A percentile compares a stretch with the other conserved stretches of the same genome.
phyloP scores from a whole-genome alignment of 164 flowering plant genomes.

The Berberis thunbergii region DNA sequence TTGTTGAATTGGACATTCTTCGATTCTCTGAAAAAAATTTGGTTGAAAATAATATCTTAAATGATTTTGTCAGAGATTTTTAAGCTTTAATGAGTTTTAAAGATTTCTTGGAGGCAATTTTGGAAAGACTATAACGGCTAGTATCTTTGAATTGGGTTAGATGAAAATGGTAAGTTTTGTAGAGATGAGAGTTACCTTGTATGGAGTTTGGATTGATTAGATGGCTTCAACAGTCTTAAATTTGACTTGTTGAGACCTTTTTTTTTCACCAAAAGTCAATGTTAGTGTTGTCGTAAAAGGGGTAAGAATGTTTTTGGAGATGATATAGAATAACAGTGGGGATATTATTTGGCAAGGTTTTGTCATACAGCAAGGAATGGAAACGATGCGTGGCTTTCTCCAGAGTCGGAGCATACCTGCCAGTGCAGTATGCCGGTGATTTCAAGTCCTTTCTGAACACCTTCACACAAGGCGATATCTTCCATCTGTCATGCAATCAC shows the following conservation, averaged over 20 bases:
- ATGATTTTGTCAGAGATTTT: neutral
- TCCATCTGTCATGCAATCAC: constrained; percentile 42
- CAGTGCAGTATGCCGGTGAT: constrained; percentile 64
- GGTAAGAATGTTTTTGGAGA: too few relatives aligned
- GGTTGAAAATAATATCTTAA: too few relatives aligned
- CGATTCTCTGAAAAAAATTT: neutral
- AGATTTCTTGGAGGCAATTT: neutral
- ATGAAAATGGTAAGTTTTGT: too few relatives aligned
- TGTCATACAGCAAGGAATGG: constrained; percentile 40
- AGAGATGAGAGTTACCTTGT: neutral
- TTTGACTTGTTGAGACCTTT: too few relatives aligned
- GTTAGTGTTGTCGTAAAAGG: too few relatives aligned
- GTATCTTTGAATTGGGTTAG: neutral
- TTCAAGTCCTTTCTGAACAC: constrained; percentile 83
- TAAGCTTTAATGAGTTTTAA: constrained; percentile 1
- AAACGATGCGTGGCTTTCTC: constrained; percentile 92
- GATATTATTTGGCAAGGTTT: constrained; percentile 19
- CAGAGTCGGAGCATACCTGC: constrained; percentile 71
- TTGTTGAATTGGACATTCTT: neutral
- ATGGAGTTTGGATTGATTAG: neutral
- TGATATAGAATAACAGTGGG: neutral
- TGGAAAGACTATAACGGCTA: neutral
- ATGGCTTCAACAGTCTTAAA: too few relatives aligned
- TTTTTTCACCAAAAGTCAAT: too few relatives aligned
- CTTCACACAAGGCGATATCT: constrained; percentile 66